Evolutionary conservation across 2,329 filamentous ascomycete genomes (phyloP).

Genomic region (Cercospora sp.): DNA sequence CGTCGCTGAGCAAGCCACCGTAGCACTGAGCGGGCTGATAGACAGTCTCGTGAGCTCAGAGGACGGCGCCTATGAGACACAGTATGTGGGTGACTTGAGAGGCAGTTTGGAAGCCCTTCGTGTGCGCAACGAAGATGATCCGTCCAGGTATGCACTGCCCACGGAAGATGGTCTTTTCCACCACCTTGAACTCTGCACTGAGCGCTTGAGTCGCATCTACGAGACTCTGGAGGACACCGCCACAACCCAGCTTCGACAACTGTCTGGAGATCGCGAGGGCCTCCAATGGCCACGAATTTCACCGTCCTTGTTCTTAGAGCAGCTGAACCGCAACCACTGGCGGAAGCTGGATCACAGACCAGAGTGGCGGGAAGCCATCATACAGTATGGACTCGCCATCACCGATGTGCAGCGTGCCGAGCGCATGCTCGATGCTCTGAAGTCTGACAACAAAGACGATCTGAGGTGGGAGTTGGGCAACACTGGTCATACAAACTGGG

Average conservation of each 20-base stretch:
- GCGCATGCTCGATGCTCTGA: conserved; percentile 40
- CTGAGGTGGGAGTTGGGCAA: conserved; percentile 50
- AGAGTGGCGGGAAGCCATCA: conserved; percentile 34
- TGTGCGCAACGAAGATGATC: too few species aligned
- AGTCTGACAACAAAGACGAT: conserved; percentile 23
- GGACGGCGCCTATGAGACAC: conserved; percentile 3
- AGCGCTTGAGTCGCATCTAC: too few species aligned
- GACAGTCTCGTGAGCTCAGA: background rate
- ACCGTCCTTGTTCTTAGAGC: conserved; percentile 7
- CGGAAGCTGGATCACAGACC: background rate
- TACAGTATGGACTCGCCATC: conserved; percentile 48
- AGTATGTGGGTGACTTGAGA: conserved; percentile 14
- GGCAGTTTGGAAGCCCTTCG: conserved; percentile 8
- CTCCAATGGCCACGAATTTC: conserved; percentile 17
- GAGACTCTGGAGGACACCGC: background rate
- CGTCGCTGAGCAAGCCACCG: too few species aligned
- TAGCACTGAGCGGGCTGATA: background rate
- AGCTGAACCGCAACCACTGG: conserved; percentile 8
- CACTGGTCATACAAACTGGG: conserved; percentile 58
- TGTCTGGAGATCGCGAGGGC: background rate
- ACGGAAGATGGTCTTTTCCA: too few species aligned
- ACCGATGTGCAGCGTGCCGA: conserved; percentile 50
- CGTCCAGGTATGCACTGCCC: too few species aligned
- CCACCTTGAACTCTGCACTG: too few species aligned
- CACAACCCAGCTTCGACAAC: background rate